Percentiles rank a stretch among this genome's conserved stretches.
phyloP scores from a whole-genome alignment of 352 stramenopile genomes.

The Phytophthora quininea region DNA sequence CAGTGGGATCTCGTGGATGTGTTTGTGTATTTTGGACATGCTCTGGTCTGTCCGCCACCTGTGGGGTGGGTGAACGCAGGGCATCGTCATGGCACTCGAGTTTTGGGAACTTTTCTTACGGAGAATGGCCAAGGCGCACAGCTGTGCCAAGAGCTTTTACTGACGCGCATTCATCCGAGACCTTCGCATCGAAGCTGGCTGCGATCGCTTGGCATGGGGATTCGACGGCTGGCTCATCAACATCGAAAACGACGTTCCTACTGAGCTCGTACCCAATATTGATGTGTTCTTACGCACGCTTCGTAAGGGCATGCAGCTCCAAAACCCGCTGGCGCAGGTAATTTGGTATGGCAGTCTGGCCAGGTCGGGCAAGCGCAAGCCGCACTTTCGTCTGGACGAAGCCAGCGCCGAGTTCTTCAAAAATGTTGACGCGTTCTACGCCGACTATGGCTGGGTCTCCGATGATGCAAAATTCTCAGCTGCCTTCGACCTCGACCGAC shows the following conservation, averaged over 20 bases:
- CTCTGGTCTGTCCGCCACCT: constrained; percentile 53
- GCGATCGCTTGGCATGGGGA: constrained; percentile 43
- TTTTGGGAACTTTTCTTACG: constrained; percentile 56
- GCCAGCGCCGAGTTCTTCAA: constrained; percentile 49
- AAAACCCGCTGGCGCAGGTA: constrained; percentile 38
- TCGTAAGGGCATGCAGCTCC: constrained; percentile 27
- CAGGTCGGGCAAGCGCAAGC: constrained; percentile 36
- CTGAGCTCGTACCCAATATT: constrained; percentile 33
- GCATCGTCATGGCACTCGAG: constrained; percentile 50
- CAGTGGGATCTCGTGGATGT: constrained; percentile 62
- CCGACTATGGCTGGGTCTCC: constrained; percentile 54
- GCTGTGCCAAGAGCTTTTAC: constrained; percentile 40
- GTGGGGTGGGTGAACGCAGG: constrained; percentile 50
- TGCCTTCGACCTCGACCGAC: constrained; percentile 45
- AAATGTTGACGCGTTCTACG: constrained; percentile 54
- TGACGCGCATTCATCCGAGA: constrained; percentile 33
- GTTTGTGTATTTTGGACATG: constrained; percentile 66
- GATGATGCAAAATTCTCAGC: constrained; percentile 52
- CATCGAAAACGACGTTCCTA: constrained; percentile 52
- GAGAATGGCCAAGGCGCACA: constrained; percentile 40
- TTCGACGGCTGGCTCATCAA: constrained; percentile 77
- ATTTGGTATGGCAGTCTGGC: constrained; percentile 63
- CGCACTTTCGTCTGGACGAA: constrained; percentile 46
- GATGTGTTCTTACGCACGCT: constrained; percentile 43
- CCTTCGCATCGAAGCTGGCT: constrained; percentile 42